Percentiles rank a stretch among this genome's conserved stretches.
These are phyloP conservation scores for Rasamsonia emersonii DNA, from an alignment of 2,329 filamentous ascomycete genomes.

Conservation along the genomic window DNA sequence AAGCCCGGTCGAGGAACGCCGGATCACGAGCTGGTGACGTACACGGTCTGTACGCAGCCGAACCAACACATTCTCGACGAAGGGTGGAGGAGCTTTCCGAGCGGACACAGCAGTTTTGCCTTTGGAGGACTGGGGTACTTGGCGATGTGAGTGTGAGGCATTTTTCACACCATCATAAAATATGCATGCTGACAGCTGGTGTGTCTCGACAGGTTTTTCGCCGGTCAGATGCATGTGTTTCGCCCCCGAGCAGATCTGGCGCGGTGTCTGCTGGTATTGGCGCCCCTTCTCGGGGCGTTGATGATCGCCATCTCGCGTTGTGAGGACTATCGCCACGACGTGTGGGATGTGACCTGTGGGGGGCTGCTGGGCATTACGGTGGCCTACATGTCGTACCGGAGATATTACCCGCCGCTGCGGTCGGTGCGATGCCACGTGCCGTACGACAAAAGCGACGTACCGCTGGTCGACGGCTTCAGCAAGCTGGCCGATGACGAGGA, in stretches of 20 bases:
- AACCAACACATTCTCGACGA: slow-evolving; percentile 51
- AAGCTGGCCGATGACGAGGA: slow-evolving; percentile 25
- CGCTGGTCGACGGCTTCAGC: slow-evolving; percentile 14
- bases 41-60: slow-evolving; percentile 41
- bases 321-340: slow-evolving; percentile 57
- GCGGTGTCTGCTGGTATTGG: slow-evolving; percentile 45
- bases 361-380: slow-evolving; percentile 46
- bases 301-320: slow-evolving; percentile 55
- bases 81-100: slow-evolving; percentile 58
- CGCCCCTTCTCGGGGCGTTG: slow-evolving; percentile 48
- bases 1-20: slow-evolving; percentile 56
- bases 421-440: slow-evolving; percentile 45
- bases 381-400: slow-evolving; percentile 50
- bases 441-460: slow-evolving; percentile 28
- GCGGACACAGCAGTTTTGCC: slow-evolving; percentile 53
- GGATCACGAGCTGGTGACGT: slow-evolving; percentile 43
- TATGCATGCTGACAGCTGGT: slow-evolving; percentile 1
- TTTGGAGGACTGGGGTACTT: slow-evolving; percentile 56
- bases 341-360: slow-evolving; percentile 53
- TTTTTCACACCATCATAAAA: neutral
- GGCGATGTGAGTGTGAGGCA: slow-evolving; percentile 30
- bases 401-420: slow-evolving; percentile 50
- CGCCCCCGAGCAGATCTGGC: slow-evolving; percentile 50
- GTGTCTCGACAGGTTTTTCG: slow-evolving; percentile 30
- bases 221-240: slow-evolving; percentile 51